phyloP scores from a whole-genome alignment of 177 flowering plant genomes.

The Vitis hybrid region DNA sequence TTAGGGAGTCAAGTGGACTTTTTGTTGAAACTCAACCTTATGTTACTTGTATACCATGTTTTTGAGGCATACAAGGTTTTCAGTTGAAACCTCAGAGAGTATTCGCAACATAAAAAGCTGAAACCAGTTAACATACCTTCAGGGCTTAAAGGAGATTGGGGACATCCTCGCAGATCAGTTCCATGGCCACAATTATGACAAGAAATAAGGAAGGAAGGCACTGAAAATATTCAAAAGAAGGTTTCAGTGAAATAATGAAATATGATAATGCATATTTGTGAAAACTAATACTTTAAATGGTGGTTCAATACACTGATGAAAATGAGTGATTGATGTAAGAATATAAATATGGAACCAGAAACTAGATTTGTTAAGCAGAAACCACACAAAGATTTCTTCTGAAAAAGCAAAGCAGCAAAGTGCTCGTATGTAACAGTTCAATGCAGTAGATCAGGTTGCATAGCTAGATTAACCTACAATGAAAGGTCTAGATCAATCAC shows the following conservation, averaged over 20 bases:
- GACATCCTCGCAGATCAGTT: constrained; percentile 91
- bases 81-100: neutral
- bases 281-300: neutral
- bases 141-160: constrained; percentile 69
- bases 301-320: neutral
- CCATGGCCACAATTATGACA: constrained; percentile 98
- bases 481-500: neutral
- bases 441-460: neutral
- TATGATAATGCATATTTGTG: neutral
- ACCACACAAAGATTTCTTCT: neutral
- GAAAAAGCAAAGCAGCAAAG: neutral
- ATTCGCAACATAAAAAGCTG: neutral
- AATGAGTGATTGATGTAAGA: neutral
- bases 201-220: constrained; percentile 75
- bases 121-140: constrained; percentile 55
- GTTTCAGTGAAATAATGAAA: neutral
- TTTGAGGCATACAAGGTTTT: neutral
- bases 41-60: too few species aligned
- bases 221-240: constrained; percentile 33
- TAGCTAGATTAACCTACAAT: neutral
- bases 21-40: too few species aligned
- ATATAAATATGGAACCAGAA: neutral
- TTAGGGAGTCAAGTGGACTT: too few species aligned
- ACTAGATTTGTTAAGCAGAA: neutral
- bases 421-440: neutral